Evolutionary conservation across 306 rosid species (phyloP), one percentile per base, ranked within the genome.

Genomic region (Gynostemma pentaphyllum): DNA sequence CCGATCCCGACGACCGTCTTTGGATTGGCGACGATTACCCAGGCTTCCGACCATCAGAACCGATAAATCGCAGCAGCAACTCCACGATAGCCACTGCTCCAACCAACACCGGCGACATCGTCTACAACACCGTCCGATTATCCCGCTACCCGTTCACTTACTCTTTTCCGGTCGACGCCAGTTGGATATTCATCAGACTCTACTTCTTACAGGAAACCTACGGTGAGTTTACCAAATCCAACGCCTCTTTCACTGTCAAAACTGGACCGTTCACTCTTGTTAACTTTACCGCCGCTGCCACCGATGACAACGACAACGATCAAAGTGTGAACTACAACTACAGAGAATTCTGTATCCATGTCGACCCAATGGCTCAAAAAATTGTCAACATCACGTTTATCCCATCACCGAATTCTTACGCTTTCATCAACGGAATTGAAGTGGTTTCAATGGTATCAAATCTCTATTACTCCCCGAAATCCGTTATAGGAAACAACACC

Each of bases 391-490:
- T n/a, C n/a, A n/a, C n/a, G n/a, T n/a, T n/a, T n/a, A n/a, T n/a
- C n/a, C n/a, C n/a, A n/a, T n/a, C n/a, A n/a, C n/a, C n/a, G n/a
- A n/a, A n/a, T n/a, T n/a, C n/a, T n/a, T n/a, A n/a, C n/a, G n/a
- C n/a, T n/a, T n/a, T n/a, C n/a, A n/a, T n/a, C n/a, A n/a, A n/a
- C n/a, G n/a, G n/a, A 57, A 85, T 88, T 19, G 89, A 88, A 45
- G 48, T 88, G 1, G 34, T 88, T 0, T 85, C 96, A 45, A 82
- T 85, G 89, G 94, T 94, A 1, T 8, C 52, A 11, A 14, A 79
- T 28, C 81, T 88, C 1, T 88, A 82, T 68, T 76, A 80, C 65
- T 45, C 57, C 5, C 1, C 8, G 0, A 10, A n/a, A n/a, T n/a
- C n/a, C n/a, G n/a, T 15, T 42, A 14, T 24, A 41, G 1, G 0